Conservation (phyloP, 306 rosid genomes). For the Rosa rugosa region DNA sequence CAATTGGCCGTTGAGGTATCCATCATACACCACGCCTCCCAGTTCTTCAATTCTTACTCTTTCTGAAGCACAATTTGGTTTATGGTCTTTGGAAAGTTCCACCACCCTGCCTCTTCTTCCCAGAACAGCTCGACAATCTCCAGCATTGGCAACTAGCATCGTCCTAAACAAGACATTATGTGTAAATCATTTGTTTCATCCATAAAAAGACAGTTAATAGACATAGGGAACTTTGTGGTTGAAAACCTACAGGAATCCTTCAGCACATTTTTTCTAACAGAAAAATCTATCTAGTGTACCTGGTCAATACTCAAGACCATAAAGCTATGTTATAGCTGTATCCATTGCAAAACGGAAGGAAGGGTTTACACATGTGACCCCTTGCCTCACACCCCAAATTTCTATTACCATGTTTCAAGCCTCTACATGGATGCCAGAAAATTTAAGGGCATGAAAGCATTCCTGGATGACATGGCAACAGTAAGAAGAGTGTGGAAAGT, state of each 20-base stretch:
- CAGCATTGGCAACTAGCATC: slow-evolving; percentile 27
- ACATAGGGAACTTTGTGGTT: neutral
- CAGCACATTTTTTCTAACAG: neutral
- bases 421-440: slow-evolving; percentile 13
- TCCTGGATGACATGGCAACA: neutral
- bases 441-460: neutral
- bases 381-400: slow-evolving; percentile 7
- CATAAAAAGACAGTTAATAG: too few species aligned
- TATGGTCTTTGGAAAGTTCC: slow-evolving; percentile 31
- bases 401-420: slow-evolving; percentile 10
- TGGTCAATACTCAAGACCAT: neutral
- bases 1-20: slow-evolving; percentile 30
- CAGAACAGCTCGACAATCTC: slow-evolving; percentile 33
- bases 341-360: neutral
- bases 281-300: slow-evolving; percentile 3
- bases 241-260: neutral
- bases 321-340: slow-evolving; percentile 6
- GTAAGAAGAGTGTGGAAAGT: neutral
- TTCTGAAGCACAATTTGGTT: slow-evolving; percentile 26
- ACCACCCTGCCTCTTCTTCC: slow-evolving; percentile 32
- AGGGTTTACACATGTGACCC: slow-evolving; percentile 6
- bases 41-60: slow-evolving; percentile 24
- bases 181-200: neutral
- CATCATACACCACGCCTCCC: slow-evolving; percentile 31
- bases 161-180: slow-evolving; percentile 16